Base-by-base conservation (phyloP, 768 basidiomycete species). In the Coprinopsis strossmayeri region DNA sequence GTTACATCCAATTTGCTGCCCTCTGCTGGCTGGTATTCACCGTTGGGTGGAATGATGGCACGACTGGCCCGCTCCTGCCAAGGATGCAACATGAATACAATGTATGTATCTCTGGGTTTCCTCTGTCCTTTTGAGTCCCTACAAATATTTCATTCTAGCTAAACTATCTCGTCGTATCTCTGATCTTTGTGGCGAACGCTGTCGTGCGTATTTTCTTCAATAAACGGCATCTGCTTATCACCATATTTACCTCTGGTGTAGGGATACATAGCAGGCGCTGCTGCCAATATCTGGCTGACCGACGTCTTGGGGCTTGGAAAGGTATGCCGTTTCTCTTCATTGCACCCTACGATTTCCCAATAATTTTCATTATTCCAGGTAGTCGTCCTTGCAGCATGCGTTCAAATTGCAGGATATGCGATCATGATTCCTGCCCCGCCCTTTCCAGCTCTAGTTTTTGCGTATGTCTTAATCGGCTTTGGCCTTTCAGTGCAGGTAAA, bases 21-120 rank as follows among this genome's bases (percentile, higher is more conserved):
- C 63, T 81, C 28, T 85, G 81, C 54, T 78, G 69, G 65, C 65
- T 70, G 10, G 45, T 84, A 40, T 81, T 82, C 51, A 63, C 87
- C 2, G 73, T 73, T 13, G 89, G 89, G 13, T 91, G 87, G 87
- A 87, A 84, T 57, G 88, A 89, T 61, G 82, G 81, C 11, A 74
- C 81, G 0, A 77, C 78, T 12, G 89, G 89, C 1, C 87, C 89
- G 1, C 63, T 92, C 17, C 63, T 91, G 3, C 88, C 86, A 1
- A 72, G 79, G 10, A 81, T 91, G 41, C 87, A 86, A 60, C 61
- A 63, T 5, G 73, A 57, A 67, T 88, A 67, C 54, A 52, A 43
- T 64, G 74, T 55, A 76, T 75, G 58, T 47, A 24, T 34, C 17
- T 34, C 25, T 13, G 20, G 23, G n/a, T n/a, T 32, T 30, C 1